Base-by-base conservation (phyloP, 371 early-diverging fungal species). In the Neoconidiobolus thromboides region DNA sequence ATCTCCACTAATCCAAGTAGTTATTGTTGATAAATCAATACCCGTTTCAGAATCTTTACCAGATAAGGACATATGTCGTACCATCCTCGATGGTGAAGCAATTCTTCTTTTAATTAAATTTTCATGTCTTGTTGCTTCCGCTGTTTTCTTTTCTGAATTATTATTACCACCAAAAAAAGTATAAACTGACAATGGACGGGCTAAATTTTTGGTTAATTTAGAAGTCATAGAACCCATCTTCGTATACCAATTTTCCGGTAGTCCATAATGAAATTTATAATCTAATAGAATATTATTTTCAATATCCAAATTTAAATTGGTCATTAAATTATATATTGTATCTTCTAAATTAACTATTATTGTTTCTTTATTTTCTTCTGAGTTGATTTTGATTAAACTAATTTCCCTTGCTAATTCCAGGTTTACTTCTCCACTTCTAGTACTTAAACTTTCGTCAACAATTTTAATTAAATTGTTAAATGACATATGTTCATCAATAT, bases 101-200 rank as follows among this genome's bases (percentile, higher is more conserved):
- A 36, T 43, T n/a, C 37, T 47, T 39, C 15, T 3, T 14, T 40
- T 58, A 26, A 14, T n/a, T 40, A 2, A 5, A 39, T 37, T 39
- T 39, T 49, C 48, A 4, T 14, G 6, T 6, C n/a, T 36, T 10
- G 43, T 12, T 7, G 48, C 15, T 7, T 42, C 3, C 14, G 49
- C 26, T 2, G 46, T 39, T 63, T 49, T 64, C 48, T 46, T 37
- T 15, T 36, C 51, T 26, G 26, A 26, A 26, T 26, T 26, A 26
- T 26, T 26, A 26, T 26, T 26, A 26, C 26, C 26, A 2, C 61
- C 61, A 54, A 62, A 62, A 14, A 62, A 62, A 2, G 55, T 48
- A 26, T 55, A 62, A 7, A 62, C 56, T 26, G 62, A 56, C 3
- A 56, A 44, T 3, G 62, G 62, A 12, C 62, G 14, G 15, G 61